Conservation (phyloP, 305 asterid genomes). For the Solanum hybrid region DNA sequence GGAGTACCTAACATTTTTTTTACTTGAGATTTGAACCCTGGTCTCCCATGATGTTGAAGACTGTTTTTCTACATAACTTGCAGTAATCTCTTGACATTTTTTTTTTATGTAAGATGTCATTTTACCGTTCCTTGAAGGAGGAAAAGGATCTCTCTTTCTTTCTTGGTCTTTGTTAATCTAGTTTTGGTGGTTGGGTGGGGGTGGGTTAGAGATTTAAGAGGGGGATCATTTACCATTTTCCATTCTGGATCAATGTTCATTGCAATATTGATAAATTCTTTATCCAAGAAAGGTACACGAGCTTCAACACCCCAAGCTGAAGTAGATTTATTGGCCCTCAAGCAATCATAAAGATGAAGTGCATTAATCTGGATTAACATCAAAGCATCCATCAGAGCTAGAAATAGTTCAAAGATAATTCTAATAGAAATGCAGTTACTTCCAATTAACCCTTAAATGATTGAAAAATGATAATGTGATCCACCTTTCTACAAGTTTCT, state of each 20-base stretch:
- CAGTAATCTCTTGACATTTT: not conserved
- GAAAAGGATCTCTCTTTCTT: not conserved
- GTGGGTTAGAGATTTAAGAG: not conserved
- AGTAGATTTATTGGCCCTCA: conserved; percentile 98
- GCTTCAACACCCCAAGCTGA: conserved; percentile 99
- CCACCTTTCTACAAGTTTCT: conserved; percentile 94
- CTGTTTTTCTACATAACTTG: not conserved
- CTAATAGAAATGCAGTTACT: not conserved
- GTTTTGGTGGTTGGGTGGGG: not conserved
- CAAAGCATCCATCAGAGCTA: conserved; percentile 7
- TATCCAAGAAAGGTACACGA: conserved; percentile 97
- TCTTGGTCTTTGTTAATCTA: not conserved
- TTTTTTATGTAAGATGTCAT: not conserved
- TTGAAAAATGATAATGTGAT: not conserved
- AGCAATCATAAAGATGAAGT: conserved; percentile 97
- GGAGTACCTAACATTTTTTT: not conserved
- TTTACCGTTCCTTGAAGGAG: not conserved
- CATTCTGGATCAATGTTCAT: conserved; percentile 93
- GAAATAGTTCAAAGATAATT: not conserved
- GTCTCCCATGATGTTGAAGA: not conserved
- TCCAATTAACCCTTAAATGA: not conserved
- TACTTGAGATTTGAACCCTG: not conserved
- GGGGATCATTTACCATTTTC: conserved; percentile 55
- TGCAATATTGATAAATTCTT: conserved; percentile 84
- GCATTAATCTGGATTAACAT: conserved; percentile 69